Conservation (phyloP, 345 rosid species). For the Eucalyptus leucophloia region DNA sequence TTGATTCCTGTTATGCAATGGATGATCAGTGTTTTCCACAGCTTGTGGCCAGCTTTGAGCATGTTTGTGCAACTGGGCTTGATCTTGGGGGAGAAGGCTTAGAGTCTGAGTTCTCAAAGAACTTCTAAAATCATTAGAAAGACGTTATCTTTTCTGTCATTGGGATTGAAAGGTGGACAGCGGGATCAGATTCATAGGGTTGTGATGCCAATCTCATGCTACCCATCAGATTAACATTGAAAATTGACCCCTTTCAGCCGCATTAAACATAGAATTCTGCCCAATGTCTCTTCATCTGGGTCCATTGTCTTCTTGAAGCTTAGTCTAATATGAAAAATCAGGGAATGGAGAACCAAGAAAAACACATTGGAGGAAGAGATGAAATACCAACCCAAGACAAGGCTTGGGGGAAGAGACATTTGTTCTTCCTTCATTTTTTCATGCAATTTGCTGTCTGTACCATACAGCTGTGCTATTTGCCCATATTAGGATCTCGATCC, state of each 20-base stretch:
- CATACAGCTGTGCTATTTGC: neutral
- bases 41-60: neutral
- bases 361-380: neutral
- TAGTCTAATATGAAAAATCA: neutral
- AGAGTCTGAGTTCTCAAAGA: neutral
- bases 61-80: neutral
- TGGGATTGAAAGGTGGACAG: neutral
- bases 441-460: neutral
- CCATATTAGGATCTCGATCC: neutral
- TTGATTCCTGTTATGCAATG: neutral
- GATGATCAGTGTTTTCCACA: neutral
- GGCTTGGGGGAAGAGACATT: neutral
- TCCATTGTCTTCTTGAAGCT: neutral
- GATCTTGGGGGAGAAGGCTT: neutral
- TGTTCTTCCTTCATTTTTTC: neutral
- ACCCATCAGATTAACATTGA: neutral
- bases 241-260: neutral
- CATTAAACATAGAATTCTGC: neutral
- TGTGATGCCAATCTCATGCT: neutral
- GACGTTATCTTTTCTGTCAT: neutral
- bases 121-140: neutral
- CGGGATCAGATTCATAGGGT: neutral
- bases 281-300: neutral
- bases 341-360: neutral
- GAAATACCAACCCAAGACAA: neutral